A percentile compares a stretch with the other conserved stretches of the same genome.
phyloP scores from a whole-genome alignment of 1,284 basidiomycete genomes.

The Moesziomyces globuligerus region DNA sequence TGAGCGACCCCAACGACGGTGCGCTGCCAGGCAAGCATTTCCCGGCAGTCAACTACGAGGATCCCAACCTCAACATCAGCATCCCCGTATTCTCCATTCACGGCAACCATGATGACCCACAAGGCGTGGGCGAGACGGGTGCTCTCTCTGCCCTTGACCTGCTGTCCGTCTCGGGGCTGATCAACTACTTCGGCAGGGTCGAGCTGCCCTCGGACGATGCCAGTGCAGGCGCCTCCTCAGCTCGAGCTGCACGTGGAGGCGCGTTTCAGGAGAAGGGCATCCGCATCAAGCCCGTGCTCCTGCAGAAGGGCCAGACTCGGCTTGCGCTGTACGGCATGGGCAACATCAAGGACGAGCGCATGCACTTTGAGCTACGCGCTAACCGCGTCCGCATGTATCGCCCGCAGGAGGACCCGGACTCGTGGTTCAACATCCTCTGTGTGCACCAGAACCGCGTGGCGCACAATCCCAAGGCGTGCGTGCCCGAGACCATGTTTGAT shows the following conservation, averaged over 20 bases:
- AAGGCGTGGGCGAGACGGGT: conserved; percentile 86
- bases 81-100: conserved; percentile 99
- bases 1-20: conserved; percentile 90
- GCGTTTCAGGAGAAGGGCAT: conserved; percentile 79
- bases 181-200: conserved; percentile 96
- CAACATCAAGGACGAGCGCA: conserved; percentile 93
- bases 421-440: conserved; percentile 93
- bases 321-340: conserved; percentile 94
- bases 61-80: conserved; percentile 90
- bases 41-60: conserved; percentile 96
- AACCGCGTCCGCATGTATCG: conserved; percentile 96
- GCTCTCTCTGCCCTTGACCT: conserved; percentile 94
- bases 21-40: conserved; percentile 70
- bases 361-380: conserved; percentile 93
- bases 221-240: conserved; percentile 18
- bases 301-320: conserved; percentile 86
- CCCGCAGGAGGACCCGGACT: conserved; percentile 79
- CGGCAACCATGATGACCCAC: conserved; percentile 98
- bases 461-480: conserved; percentile 89
- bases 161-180: conserved; percentile 88
- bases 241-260: conserved; percentile 66
- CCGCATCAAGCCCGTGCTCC: conserved; percentile 85
- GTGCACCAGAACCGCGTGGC: conserved; percentile 96
- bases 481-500: conserved; percentile 96
- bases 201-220: conserved; percentile 68